phyloP scores from a whole-genome alignment of 371 early-diverging fungal genomes.

The Entomophthora muscae region DNA sequence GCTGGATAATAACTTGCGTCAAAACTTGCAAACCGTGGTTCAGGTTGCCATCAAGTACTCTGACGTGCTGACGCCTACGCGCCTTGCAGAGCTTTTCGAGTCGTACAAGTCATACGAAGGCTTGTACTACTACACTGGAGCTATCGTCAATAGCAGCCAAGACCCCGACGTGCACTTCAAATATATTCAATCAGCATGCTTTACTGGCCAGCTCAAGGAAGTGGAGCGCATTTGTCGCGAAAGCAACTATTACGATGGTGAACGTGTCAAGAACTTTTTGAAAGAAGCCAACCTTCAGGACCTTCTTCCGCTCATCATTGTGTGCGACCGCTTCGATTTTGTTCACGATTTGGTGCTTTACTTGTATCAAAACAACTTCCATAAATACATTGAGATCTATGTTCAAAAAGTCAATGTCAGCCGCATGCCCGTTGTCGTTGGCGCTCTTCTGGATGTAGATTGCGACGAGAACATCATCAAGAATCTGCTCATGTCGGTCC shows the following conservation, averaged over 20 bases:
- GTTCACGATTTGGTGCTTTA: conserved; percentile 93
- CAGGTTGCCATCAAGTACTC: conserved; percentile 93
- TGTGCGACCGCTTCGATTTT: conserved; percentile 91
- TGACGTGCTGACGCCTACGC: conserved; percentile 73
- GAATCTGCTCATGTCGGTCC: conserved; percentile 61
- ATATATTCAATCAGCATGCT: conserved; percentile 91
- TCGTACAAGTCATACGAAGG: conserved; percentile 80
- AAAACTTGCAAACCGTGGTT: conserved; percentile 86
- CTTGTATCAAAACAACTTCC: conserved; percentile 78
- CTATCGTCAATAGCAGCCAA: conserved; percentile 85
- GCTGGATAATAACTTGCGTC: conserved; percentile 62
- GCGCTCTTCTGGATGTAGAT: conserved; percentile 93
- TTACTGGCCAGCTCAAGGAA: conserved; percentile 88
- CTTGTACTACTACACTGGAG: conserved; percentile 81
- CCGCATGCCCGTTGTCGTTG: conserved; percentile 89
- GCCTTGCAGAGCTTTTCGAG: conserved; percentile 83
- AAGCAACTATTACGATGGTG: conserved; percentile 86
- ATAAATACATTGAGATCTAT: conserved; percentile 93
- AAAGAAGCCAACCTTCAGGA: conserved; percentile 89
- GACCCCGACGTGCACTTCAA: conserved; percentile 92
- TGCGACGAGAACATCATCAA: conserved; percentile 90
- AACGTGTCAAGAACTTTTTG: conserved; percentile 93
- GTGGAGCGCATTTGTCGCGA: conserved; percentile 95
- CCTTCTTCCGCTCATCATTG: conserved; percentile 92
- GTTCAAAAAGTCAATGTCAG: conserved; percentile 92